phyloP scores from a whole-genome alignment of 768 basidiomycete species.

The Boletus subcaerulescens region DNA sequence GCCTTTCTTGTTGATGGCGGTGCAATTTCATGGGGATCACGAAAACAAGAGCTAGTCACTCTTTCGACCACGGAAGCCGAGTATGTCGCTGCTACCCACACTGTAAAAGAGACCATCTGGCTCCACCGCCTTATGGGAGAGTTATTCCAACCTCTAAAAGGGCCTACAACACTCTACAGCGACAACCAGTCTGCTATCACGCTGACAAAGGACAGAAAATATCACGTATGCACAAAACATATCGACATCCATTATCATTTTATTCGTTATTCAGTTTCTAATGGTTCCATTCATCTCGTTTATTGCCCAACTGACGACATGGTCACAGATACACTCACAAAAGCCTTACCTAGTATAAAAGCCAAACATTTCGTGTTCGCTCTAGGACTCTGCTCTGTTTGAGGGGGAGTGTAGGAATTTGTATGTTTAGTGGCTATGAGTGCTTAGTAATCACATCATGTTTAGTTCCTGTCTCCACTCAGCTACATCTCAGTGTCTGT shows the following conservation, averaged over 20 bases:
- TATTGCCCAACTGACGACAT: background rate
- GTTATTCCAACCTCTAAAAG: too few species aligned
- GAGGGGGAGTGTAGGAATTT: background rate
- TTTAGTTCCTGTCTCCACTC: too few species aligned
- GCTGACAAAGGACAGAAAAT: background rate
- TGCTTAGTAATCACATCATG: too few species aligned
- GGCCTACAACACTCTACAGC: background rate
- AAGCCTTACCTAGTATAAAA: background rate
- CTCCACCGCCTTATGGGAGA: background rate
- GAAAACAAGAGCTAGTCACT: background rate
- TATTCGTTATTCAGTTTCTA: background rate
- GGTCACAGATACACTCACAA: background rate
- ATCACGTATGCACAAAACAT: background rate
- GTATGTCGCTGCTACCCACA: background rate
- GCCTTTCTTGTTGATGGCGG: background rate
- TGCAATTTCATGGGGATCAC: background rate
- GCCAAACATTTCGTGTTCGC: background rate
- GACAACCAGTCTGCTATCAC: background rate
- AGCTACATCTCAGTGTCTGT: too few species aligned
- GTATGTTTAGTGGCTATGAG: too few species aligned
- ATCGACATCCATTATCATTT: background rate
- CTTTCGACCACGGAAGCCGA: background rate
- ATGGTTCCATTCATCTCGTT: background rate
- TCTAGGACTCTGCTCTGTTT: background rate
- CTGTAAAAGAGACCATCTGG: constrained; percentile 1